Percentiles rank a stretch among this genome's conserved stretches.
Evolutionary conservation across 768 basidiomycete genomes (phyloP).

Genomic region (Auriculariales sp.): DNA sequence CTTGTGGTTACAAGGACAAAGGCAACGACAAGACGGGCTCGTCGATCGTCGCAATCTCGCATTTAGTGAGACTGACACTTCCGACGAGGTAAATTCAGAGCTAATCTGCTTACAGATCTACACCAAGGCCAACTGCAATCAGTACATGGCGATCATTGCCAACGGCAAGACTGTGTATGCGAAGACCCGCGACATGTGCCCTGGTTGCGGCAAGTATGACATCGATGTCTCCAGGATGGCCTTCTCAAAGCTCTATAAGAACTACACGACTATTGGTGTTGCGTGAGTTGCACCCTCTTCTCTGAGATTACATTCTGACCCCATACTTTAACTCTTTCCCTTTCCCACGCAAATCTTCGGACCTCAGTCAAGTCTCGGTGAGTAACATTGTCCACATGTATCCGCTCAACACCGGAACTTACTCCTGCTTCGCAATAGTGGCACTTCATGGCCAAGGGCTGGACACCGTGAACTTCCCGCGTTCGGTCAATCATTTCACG

Average conservation of each 20-base stretch:
- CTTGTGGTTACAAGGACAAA: conserved; percentile 42
- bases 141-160: conserved; percentile 45
- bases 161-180: conserved; percentile 37
- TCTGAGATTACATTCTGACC: too few species aligned
- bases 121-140: conserved; percentile 1
- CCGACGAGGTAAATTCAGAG: conserved; percentile 35
- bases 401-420: background rate
- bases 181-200: conserved; percentile 42
- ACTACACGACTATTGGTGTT: background rate
- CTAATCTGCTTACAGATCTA: background rate
- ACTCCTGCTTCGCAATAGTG: too few species aligned
- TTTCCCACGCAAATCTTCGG: too few species aligned
- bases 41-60: conserved; percentile 50
- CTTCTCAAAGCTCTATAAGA: background rate
- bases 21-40: conserved; percentile 33
- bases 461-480: conserved; percentile 22
- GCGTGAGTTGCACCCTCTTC: too few species aligned
- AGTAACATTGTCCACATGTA: background rate
- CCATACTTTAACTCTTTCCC: background rate
- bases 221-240: conserved; percentile 20
- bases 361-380: too few species aligned
- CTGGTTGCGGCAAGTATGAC: conserved; percentile 33
- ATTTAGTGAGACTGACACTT: conserved; percentile 35
- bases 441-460: conserved; percentile 40
- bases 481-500: too few species aligned